These are phyloP conservation scores for Liquidambar formosana DNA, from an alignment of 164 flowering plant genomes.

Conservation along the genomic window DNA sequence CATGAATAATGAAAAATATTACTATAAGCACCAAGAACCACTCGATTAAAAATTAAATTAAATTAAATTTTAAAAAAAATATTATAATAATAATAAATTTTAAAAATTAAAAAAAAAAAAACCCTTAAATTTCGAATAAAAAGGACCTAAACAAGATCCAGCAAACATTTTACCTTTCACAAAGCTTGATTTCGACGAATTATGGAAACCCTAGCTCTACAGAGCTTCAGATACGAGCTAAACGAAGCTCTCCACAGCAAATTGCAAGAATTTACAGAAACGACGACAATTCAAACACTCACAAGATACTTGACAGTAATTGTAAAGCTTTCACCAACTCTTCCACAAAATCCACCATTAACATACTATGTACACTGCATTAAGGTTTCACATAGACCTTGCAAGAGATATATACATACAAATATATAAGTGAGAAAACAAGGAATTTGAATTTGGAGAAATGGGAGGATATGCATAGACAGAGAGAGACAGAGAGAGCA, in stretches of 20 bases:
- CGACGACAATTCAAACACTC: neutral
- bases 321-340: neutral
- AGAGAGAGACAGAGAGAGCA: neutral
- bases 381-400: slow-evolving; percentile 1
- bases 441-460: neutral
- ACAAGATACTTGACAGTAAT: neutral
- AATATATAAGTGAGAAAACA: neutral
- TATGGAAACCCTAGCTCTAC: slow-evolving; percentile 14
- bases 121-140: too few relatives aligned
- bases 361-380: slow-evolving; percentile 4
- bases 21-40: too few relatives aligned
- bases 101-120: too few relatives aligned
- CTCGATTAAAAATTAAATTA: too few relatives aligned
- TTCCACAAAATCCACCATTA: neutral
- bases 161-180: neutral
- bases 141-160: neutral
- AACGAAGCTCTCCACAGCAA: neutral
- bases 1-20: too few relatives aligned
- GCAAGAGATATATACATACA: neutral
- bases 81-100: too few relatives aligned
- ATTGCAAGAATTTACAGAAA: neutral
- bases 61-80: too few relatives aligned
- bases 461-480: too few relatives aligned
- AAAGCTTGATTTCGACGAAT: slow-evolving; percentile 19
- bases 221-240: slow-evolving; percentile 2